These are phyloP conservation scores for Cajanus cajan DNA, from an alignment of 306 rosid species.

Conservation along the genomic window DNA sequence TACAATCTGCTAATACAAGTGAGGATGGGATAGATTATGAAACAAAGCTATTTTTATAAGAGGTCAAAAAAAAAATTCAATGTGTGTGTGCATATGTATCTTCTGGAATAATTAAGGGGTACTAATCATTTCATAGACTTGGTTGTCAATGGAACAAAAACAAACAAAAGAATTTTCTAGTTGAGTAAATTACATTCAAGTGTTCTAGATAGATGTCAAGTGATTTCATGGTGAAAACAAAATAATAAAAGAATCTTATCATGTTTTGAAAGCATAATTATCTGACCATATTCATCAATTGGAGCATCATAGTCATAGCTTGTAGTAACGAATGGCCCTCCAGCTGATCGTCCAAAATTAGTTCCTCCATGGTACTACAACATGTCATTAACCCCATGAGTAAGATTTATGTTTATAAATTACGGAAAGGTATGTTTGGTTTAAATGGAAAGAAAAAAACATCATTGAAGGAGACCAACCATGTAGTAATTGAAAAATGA, in stretches of 20 bases:
- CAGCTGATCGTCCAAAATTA: slow-evolving; percentile 94
- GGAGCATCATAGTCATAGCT: slow-evolving; percentile 98
- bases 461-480: slow-evolving; percentile 57
- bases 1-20: not conserved
- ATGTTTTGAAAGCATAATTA: slow-evolving; percentile 11
- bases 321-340: slow-evolving; percentile 93
- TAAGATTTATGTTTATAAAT: slow-evolving; percentile 2
- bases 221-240: not conserved
- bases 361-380: slow-evolving; percentile 98
- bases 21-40: not conserved
- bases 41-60: not conserved
- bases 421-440: not conserved
- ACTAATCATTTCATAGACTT: not conserved
- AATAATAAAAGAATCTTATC: not conserved
- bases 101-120: not conserved
- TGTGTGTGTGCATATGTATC: not conserved
- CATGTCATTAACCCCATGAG: slow-evolving; percentile 27
- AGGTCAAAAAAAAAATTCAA: not conserved
- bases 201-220: not conserved
- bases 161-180: not conserved
- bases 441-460: slow-evolving; percentile 4
- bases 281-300: slow-evolving; percentile 91
- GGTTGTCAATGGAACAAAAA: not conserved
- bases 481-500: slow-evolving; percentile 83
- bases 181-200: not conserved